phyloP scores from a whole-genome alignment of 768 basidiomycete species.

The Termitomyces sp. region DNA sequence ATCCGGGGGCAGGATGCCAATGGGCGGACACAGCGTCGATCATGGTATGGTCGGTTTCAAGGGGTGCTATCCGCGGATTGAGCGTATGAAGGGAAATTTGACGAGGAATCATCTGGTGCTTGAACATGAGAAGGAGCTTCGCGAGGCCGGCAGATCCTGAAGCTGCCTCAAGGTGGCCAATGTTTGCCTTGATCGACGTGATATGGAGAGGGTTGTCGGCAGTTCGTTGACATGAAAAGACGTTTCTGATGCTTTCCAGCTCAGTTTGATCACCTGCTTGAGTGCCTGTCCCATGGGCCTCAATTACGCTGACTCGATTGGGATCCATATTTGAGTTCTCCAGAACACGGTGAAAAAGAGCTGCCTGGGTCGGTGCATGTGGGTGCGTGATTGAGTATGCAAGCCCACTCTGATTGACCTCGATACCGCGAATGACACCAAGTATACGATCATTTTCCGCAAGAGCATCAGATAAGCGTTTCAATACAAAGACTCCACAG shows the following conservation, averaged over 20 bases:
- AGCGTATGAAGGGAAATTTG: conserved; percentile 52
- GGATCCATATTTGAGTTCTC: conserved; percentile 37
- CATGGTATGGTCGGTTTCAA: conserved; percentile 39
- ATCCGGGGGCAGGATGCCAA: conserved; percentile 37
- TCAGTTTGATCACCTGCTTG: conserved; percentile 68
- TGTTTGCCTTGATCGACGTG: conserved; percentile 66
- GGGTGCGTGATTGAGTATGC: conserved; percentile 71
- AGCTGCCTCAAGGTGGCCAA: conserved; percentile 72
- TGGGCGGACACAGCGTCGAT: conserved; percentile 34
- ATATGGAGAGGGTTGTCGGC: conserved; percentile 51
- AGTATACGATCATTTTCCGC: conserved; percentile 62
- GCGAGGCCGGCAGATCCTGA: conserved; percentile 68
- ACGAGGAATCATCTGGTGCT: conserved; percentile 46
- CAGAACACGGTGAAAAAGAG: conserved; percentile 47
- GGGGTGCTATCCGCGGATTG: conserved; percentile 49
- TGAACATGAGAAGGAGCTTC: conserved; percentile 67
- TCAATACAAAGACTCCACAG: conserved; percentile 64
- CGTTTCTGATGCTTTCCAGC: conserved; percentile 52
- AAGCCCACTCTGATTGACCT: conserved; percentile 66
- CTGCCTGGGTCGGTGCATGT: conserved; percentile 53
- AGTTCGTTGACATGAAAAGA: conserved; percentile 39
- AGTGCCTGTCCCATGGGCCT: conserved; percentile 73
- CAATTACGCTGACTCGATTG: conserved; percentile 50
- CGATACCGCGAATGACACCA: conserved; percentile 63
- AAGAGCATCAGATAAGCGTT: conserved; percentile 61